Evolutionary conservation across 768 basidiomycete species (phyloP).

Genomic region (Suillus subalutaceus): DNA sequence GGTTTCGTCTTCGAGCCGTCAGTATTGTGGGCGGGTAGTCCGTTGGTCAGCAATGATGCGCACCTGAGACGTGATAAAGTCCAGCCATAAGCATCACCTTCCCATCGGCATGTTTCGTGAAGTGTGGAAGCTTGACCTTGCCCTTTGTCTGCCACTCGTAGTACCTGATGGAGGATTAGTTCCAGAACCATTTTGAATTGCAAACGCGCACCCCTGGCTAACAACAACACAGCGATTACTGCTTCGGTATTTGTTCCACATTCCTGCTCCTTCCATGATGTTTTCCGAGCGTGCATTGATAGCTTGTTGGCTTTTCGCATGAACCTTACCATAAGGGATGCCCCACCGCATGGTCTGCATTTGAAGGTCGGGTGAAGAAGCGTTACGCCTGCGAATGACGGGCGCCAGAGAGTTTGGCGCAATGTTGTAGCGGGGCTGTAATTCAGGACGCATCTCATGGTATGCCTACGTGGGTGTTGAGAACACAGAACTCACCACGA

Average conservation of each 20-base stretch:
- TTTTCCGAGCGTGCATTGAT: constrained; percentile 91
- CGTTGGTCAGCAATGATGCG: neutral
- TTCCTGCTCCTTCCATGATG: constrained; percentile 70
- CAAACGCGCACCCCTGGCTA: constrained; percentile 62
- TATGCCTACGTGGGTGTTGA: neutral
- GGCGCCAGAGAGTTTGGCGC: constrained; percentile 82
- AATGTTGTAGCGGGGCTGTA: constrained; percentile 70
- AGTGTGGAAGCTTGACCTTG: constrained; percentile 79
- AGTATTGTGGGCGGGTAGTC: neutral
- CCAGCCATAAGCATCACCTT: constrained; percentile 85
- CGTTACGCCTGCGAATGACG: constrained; percentile 57
- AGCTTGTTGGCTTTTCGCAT: constrained; percentile 62
- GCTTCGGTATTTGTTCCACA: constrained; percentile 86
- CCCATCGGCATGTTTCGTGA: constrained; percentile 67
- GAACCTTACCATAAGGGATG: constrained; percentile 68
- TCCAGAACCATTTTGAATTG: neutral
- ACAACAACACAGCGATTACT: constrained; percentile 85
- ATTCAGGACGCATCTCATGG: constrained; percentile 3
- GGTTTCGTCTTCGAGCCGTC: constrained; percentile 44
- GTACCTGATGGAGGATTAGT: constrained; percentile 54
- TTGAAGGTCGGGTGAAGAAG: constrained; percentile 39
- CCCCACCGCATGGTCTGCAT: constrained; percentile 93
- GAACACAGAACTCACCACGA: constrained; percentile 41
- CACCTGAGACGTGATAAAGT: constrained; percentile 61
- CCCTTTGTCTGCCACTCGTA: constrained; percentile 94